phyloP scores from a whole-genome alignment of 106 monocot species.

The Phalaenopsis equestris region DNA sequence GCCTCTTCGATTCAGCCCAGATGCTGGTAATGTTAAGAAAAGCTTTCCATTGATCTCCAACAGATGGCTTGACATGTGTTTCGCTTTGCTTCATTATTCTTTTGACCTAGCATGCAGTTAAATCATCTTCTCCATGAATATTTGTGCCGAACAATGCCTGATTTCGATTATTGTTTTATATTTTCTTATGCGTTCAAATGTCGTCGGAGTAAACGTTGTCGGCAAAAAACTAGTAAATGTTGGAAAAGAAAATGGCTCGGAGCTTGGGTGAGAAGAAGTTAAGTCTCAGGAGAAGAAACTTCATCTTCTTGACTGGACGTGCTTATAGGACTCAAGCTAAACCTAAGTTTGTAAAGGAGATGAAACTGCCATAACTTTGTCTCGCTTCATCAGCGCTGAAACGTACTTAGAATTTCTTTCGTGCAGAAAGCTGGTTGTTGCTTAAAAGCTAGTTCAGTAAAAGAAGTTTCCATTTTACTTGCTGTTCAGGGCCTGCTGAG shows the following conservation, averaged over 20 bases:
- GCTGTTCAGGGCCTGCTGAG: neutral
- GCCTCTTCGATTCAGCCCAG: constrained; percentile 76
- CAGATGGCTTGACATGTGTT: neutral
- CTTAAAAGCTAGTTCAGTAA: constrained; percentile 1
- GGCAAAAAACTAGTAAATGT: neutral
- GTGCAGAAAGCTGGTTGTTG: neutral
- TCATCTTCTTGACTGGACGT: neutral
- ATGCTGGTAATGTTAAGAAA: constrained; percentile 46
- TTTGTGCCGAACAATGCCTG: neutral
- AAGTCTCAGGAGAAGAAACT: neutral
- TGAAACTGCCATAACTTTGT: neutral
- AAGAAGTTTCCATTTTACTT: neutral
- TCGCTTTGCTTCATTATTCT: neutral
- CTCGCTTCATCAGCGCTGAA: neutral
- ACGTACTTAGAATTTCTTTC: neutral
- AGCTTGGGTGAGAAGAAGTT: neutral
- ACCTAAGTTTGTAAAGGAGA: neutral
- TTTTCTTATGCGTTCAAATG: neutral
- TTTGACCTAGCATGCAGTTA: neutral
- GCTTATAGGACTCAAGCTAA: neutral
- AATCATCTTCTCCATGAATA: neutral
- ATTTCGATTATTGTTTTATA: neutral
- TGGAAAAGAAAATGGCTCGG: neutral
- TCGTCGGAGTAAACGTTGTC: neutral
- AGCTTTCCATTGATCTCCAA: neutral